A percentile compares a stretch with the other conserved stretches of the same genome.
Evolutionary conservation across 164 flowering plant genomes (phyloP).

Genomic region (Sextonia rubra): DNA sequence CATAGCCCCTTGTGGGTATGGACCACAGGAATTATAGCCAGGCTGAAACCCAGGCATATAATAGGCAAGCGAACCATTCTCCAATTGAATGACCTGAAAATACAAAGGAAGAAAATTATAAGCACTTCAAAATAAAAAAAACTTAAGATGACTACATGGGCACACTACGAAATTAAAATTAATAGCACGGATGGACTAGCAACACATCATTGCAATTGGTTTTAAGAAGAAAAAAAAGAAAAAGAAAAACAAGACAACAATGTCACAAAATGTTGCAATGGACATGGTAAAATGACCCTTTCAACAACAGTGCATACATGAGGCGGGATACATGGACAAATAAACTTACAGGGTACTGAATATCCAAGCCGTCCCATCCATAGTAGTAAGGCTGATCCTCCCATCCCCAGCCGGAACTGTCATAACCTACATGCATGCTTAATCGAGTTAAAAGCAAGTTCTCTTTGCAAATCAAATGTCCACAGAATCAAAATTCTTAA

Average conservation of each 20-base stretch:
- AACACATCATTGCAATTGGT: background rate
- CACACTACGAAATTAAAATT: background rate
- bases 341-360: constrained; percentile 47
- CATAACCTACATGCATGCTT: constrained; percentile 35
- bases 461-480: background rate
- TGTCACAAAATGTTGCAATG: background rate
- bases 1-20: constrained; percentile 33
- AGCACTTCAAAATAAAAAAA: too few relatives aligned
- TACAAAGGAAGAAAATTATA: background rate
- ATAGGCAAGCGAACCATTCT: constrained; percentile 44
- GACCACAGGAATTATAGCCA: constrained; percentile 30
- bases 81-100: constrained; percentile 40
- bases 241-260: background rate
- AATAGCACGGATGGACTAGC: background rate
- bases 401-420: constrained; percentile 30
- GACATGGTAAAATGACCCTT: background rate
- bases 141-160: background rate
- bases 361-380: constrained; percentile 34
- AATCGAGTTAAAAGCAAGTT: background rate
- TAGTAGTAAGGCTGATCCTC: constrained; percentile 39
- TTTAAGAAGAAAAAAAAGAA: too few relatives aligned
- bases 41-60: constrained; percentile 45
- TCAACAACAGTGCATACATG: background rate
- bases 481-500: background rate
- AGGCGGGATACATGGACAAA: background rate